Conservation (phyloP, 805 yeast species). For the Tetrapisispora taiwanensis region DNA sequence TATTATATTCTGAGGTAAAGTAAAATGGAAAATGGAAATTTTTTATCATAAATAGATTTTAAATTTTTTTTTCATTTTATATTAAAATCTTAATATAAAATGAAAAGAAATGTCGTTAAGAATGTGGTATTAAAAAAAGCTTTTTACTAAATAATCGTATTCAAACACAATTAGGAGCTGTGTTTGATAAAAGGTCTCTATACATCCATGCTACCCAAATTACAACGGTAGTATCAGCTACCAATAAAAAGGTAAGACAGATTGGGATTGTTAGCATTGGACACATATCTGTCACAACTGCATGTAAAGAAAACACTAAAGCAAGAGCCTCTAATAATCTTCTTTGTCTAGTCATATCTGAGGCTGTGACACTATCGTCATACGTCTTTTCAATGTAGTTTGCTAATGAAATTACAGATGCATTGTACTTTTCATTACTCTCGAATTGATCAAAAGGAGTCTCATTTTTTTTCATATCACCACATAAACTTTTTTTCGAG, state of each 20-base stretch:
- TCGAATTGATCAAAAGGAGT: neutral
- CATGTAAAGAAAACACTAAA: slow-evolving; percentile 1
- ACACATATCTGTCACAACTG: slow-evolving; percentile 2
- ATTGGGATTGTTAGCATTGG: neutral
- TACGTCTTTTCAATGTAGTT: neutral
- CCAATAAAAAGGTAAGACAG: neutral
- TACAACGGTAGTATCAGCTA: neutral
- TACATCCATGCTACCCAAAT: slow-evolving; percentile 3
- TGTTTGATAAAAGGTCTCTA: neutral
- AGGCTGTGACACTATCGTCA: neutral
- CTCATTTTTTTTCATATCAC: neutral
- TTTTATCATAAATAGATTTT: no score
- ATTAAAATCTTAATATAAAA: no score
- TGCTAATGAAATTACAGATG: neutral
- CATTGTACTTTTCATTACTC: neutral
- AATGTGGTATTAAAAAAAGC: no score
- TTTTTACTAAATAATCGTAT: no score
- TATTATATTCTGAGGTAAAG: no score
- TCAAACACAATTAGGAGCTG: neutral
- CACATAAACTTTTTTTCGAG: neutral
- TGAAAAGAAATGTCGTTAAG: no score
- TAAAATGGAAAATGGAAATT: no score
- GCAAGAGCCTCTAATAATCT: slow-evolving; percentile 2
- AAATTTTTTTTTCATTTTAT: no score
- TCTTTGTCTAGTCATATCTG: neutral